A percentile compares a stretch with the other conserved stretches of the same genome.
Evolutionary conservation across 176 grass and related monocot genomes (phyloP).

Genomic region (Zizania latifolia): DNA sequence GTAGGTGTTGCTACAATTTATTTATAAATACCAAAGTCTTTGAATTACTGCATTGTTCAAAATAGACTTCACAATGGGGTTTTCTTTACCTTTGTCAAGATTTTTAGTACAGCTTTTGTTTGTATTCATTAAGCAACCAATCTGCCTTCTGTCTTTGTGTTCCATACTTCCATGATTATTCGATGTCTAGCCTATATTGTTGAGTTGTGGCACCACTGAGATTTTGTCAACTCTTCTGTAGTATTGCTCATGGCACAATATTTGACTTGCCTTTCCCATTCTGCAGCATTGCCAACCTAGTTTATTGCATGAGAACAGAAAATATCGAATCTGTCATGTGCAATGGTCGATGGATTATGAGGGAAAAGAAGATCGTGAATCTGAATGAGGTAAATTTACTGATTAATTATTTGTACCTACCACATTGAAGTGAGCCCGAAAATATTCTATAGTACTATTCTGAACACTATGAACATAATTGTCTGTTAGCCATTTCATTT

Average conservation of each 20-base stretch:
- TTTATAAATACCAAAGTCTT: background rate
- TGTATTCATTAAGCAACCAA: background rate
- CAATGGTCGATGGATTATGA: conserved; percentile 53
- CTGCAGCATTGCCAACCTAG: conserved; percentile 41
- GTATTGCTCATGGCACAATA: background rate
- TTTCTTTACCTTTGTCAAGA: background rate
- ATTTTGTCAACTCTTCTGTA: background rate
- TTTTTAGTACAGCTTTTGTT: background rate
- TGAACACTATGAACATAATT: background rate
- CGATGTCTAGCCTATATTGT: background rate
- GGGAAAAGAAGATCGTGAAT: conserved; percentile 40
- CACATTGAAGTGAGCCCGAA: background rate
- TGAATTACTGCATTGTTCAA: background rate
- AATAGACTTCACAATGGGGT: background rate
- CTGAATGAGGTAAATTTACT: conserved; percentile 44
- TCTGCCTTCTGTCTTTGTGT: background rate
- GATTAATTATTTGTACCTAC: background rate
- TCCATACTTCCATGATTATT: background rate
- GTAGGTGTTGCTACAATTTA: conserved; percentile 28
- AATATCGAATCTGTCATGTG: conserved; percentile 60
- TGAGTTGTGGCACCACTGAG: background rate
- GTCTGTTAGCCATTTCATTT: background rate
- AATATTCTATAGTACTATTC: background rate
- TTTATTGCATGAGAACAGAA: conserved; percentile 48
- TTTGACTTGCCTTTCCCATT: background rate